phyloP scores from a whole-genome alignment of 805 yeast genomes.

The Kluyveromyces lactis region DNA sequence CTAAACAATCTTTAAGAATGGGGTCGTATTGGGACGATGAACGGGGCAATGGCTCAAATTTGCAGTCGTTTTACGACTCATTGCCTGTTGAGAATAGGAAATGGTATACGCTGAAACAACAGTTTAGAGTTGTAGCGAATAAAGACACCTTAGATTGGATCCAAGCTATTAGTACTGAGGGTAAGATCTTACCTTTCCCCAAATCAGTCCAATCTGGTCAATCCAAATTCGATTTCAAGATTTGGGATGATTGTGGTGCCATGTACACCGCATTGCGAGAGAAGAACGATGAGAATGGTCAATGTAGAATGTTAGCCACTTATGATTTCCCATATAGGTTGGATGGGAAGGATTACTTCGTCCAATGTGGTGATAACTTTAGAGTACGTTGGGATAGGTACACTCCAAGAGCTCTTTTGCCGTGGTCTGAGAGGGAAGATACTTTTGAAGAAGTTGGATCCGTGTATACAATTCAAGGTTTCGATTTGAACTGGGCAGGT shows the following conservation, averaged over 20 bases:
- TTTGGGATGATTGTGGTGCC: conserved; percentile 35
- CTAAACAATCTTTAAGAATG: conserved; percentile 38
- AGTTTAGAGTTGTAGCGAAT: conserved; percentile 36
- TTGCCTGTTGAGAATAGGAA: conserved; percentile 14
- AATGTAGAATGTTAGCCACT: conserved; percentile 36
- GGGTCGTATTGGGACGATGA: conserved; percentile 37
- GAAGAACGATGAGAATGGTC: conserved; percentile 30
- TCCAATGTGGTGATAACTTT: conserved; percentile 36
- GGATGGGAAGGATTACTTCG: conserved; percentile 39
- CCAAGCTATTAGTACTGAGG: conserved; percentile 27
- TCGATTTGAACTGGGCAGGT: conserved; percentile 40
- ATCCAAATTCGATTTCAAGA: conserved; percentile 25
- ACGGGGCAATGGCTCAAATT: conserved; percentile 31
- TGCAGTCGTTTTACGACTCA: conserved; percentile 17
- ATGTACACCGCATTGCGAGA: conserved; percentile 32
- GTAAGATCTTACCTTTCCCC: conserved; percentile 31
- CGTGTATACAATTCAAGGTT: conserved; percentile 41
- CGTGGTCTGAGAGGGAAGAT: conserved; percentile 40
- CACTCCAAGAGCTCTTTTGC: conserved; percentile 31
- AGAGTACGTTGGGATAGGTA: conserved; percentile 41
- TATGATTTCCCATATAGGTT: conserved; percentile 40
- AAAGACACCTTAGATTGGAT: conserved; percentile 36
- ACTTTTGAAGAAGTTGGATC: conserved; percentile 42
- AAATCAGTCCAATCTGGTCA: conserved; percentile 10
- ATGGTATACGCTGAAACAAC: conserved; percentile 31